Evolutionary conservation across 345 rosid species (phyloP).

Genomic region (Moricandia arvensis): DNA sequence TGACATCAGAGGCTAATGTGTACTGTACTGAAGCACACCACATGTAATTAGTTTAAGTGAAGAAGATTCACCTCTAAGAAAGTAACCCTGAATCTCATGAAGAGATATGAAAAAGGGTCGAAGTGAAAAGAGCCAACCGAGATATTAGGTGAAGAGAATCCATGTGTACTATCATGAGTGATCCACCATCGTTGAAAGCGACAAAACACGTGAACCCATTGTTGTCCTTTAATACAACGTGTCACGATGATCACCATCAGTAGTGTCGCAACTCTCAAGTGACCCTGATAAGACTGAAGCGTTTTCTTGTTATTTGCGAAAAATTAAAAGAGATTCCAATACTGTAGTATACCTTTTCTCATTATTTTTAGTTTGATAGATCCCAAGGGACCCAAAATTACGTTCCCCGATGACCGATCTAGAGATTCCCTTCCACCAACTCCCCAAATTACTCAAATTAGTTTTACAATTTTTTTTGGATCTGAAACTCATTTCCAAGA

Average conservation of each 20-base stretch:
- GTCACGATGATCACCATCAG: neutral
- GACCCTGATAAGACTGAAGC: conserved; percentile 15
- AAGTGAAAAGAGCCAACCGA: neutral
- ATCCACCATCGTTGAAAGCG: neutral
- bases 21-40: neutral
- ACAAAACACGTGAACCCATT: conserved; percentile 30
- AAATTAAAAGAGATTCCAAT: conserved; percentile 11
- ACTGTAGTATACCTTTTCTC: neutral
- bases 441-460: neutral
- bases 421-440: conserved; percentile 35
- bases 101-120: neutral
- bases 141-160: conserved; percentile 25
- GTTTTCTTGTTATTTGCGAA: neutral
- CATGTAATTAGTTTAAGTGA: neutral
- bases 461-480: neutral
- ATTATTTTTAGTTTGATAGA: conserved; percentile 4
- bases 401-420: conserved; percentile 28
- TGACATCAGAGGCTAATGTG: too few species aligned
- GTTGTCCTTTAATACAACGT: conserved; percentile 16
- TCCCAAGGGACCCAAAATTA: conserved; percentile 25
- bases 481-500: neutral
- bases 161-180: neutral
- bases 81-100: neutral
- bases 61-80: neutral
- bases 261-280: neutral